Evolutionary conservation across 257 asterid species (phyloP).

Genomic region (Schizonepeta tenuifolia): DNA sequence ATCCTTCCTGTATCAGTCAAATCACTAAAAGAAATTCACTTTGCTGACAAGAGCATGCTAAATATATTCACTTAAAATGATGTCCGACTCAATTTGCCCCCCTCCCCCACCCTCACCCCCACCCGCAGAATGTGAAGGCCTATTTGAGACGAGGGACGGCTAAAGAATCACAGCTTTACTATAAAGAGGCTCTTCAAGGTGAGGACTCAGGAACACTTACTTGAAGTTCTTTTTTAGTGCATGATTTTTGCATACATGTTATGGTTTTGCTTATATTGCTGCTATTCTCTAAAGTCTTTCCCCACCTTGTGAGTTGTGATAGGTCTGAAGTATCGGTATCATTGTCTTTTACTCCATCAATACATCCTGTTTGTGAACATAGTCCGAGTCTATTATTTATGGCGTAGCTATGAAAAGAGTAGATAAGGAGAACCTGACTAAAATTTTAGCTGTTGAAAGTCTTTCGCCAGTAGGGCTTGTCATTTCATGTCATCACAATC

Average conservation of each 20-base stretch:
- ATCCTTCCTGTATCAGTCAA: conserved; percentile 8
- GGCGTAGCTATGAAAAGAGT: background rate
- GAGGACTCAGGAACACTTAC: conserved; percentile 34
- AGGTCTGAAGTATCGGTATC: background rate
- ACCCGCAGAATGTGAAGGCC: conserved; percentile 34
- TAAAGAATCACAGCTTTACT: conserved; percentile 31
- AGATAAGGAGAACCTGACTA: background rate
- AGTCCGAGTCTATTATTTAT: background rate
- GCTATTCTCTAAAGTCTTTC: background rate
- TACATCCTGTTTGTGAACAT: background rate
- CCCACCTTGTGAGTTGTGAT: conserved; percentile 1
- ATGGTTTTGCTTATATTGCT: background rate
- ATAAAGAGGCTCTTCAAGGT: conserved; percentile 35
- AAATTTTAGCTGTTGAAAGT: background rate
- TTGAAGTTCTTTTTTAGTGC: background rate
- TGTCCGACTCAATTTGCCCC: conserved; percentile 3
- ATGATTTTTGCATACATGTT: conserved; percentile 8
- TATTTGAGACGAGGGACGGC: conserved; percentile 39
- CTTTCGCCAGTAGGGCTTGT: background rate
- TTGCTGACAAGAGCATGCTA: conserved; percentile 15
- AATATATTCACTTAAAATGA: background rate
- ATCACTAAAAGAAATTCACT: background rate
- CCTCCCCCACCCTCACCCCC: background rate
- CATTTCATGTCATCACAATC: background rate
- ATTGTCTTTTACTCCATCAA: background rate